Evolutionary conservation across 768 basidiomycete species (phyloP).

Genomic region (Hypholoma sublateritium): DNA sequence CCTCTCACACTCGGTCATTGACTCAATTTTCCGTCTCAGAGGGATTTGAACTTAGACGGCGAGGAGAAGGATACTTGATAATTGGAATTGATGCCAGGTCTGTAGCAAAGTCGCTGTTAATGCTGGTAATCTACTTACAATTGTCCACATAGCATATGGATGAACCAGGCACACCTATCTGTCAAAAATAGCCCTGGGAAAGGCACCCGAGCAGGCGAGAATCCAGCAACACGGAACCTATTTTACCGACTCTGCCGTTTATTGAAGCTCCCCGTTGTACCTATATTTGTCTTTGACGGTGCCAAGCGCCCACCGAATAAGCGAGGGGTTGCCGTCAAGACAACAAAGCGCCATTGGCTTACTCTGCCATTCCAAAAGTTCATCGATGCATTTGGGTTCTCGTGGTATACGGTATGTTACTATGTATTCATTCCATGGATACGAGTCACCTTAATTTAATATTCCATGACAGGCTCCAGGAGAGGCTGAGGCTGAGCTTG

Average conservation of each 20-base stretch:
- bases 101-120: too few species aligned
- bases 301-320: slow-evolving; percentile 39
- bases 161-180: slow-evolving; percentile 11
- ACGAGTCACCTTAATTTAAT: too few species aligned
- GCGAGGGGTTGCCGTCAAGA: slow-evolving; percentile 30
- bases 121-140: background rate
- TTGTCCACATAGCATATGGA: slow-evolving; percentile 9
- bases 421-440: background rate
- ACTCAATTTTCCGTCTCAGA: background rate
- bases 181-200: too few species aligned
- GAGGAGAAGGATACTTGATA: background rate
- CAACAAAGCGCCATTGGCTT: too few species aligned
- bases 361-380: too few species aligned
- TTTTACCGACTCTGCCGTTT: too few species aligned
- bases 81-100: background rate
- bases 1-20: background rate
- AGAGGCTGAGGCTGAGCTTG: slow-evolving; percentile 56
- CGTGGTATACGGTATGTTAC: slow-evolving; percentile 35
- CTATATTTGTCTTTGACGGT: slow-evolving; percentile 52
- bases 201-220: too few species aligned
- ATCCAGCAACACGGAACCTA: too few species aligned
- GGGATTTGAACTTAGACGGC: background rate
- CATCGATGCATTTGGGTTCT: too few species aligned
- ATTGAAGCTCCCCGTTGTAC: slow-evolving; percentile 37
- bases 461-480: slow-evolving; percentile 39